Evolutionary conservation across 2,329 filamentous ascomycete species (phyloP), one percentile per base, ranked within the genome.

Genomic region (Emmonsiellopsis sp.): DNA sequence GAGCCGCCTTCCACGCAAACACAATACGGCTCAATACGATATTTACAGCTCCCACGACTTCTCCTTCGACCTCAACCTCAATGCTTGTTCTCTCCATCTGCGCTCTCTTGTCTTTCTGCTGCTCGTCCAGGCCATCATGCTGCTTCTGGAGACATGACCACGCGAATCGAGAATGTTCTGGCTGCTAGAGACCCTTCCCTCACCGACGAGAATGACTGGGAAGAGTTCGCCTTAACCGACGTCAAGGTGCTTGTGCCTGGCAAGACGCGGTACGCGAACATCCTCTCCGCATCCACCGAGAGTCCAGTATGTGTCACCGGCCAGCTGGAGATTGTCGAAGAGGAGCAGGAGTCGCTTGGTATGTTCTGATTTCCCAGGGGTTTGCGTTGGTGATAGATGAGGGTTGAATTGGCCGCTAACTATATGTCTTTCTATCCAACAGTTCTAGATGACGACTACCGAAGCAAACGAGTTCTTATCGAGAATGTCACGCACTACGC

Each of bases 251-350:
- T 74, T 54, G 65, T 72, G 43, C 72, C 73, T 38, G 75, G 76
- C 53, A 75, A 76, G 62, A 68, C 69, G 54, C 72, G 72, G 54
- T 76, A 76, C 58, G 75, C 75, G 26, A 82, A 76, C 62, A 66
- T 85, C 31, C 70, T 85, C 13, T 68, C 74, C 35, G 81, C 81
- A 11, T 77, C 78, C 52, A 73, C 73, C 9, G 70, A 78, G 35
- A 74, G 75, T 52, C 80, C 80, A 2, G 70, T 85, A 16, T 76
- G 72, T 48, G 77, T 85, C 3, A 73, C 73, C 43, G 82, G 81
- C 7, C 71, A 73, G 54, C 63, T 77, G 61, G 72, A 75, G 55
- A 64, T 69, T 44, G 63, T 76, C 38, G 73, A 74, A 48, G 70
- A 74, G 56, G 66, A 70, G 38, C 70, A 76, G 57, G 68, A 70